Percentiles rank a stretch among this genome's conserved stretches.
Evolutionary conservation across 257 asterid genomes (phyloP).

Genomic region (Primulina huaijiensis): DNA sequence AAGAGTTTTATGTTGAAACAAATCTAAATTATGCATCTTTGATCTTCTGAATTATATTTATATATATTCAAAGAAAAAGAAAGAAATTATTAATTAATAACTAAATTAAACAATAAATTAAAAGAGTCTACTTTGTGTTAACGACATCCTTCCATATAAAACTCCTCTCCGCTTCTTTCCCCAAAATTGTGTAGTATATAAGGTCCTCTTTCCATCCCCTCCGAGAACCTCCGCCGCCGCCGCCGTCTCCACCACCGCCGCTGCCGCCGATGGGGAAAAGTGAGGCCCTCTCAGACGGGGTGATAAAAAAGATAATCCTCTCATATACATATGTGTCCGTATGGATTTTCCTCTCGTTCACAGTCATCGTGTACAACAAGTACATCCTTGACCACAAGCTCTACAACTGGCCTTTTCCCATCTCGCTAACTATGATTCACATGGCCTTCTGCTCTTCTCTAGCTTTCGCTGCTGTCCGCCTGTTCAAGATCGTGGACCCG

Average conservation of each 20-base stretch:
- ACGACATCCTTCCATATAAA: background rate
- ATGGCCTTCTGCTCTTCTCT: conserved; percentile 37
- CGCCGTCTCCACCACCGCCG: background rate
- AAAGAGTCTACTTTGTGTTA: background rate
- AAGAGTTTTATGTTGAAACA: too few relatives aligned
- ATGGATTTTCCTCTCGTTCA: conserved; percentile 39
- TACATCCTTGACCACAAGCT: conserved; percentile 35
- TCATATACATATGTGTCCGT: conserved; percentile 31
- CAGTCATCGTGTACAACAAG: conserved; percentile 39
- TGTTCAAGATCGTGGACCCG: conserved; percentile 36
- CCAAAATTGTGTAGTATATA: background rate
- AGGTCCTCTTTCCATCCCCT: background rate
- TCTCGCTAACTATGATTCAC: conserved; percentile 38
- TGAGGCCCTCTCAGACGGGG: conserved; percentile 31
- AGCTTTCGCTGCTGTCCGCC: conserved; percentile 32
- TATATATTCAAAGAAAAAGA: too few relatives aligned
- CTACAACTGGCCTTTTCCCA: conserved; percentile 43
- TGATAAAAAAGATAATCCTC: conserved; percentile 27
- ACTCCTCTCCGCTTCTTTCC: background rate
- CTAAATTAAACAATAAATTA: too few relatives aligned
- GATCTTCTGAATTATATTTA: too few relatives aligned
- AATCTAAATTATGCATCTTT: too few relatives aligned
- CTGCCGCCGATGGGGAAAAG: conserved; percentile 30
- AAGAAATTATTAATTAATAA: too few relatives aligned
- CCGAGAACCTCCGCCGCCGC: background rate